Conservation (phyloP, 1,284 basidiomycete genomes). For the Cutaneotrichosporon mucoides region DNA sequence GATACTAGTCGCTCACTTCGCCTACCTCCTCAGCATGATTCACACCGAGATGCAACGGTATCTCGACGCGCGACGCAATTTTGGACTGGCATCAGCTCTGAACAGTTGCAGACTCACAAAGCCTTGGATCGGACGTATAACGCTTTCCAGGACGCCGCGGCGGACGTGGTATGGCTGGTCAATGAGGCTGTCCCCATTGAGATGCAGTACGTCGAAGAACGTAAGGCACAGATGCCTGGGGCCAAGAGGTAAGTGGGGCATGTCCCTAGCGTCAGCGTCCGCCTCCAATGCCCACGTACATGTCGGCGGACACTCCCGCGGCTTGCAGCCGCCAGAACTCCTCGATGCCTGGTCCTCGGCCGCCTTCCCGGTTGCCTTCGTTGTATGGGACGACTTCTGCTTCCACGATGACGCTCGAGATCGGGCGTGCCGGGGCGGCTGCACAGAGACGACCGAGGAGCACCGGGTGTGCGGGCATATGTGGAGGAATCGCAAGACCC, state of each 20-base stretch:
- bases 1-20: not conserved
- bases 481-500: slow-evolving; percentile 47
- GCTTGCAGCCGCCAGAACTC: slow-evolving; percentile 51
- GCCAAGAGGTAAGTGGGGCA: not conserved
- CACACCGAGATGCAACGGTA: slow-evolving; percentile 37
- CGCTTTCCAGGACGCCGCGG: slow-evolving; percentile 58
- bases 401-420: slow-evolving; percentile 62
- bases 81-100: slow-evolving; percentile 13
- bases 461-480: slow-evolving; percentile 21
- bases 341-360: slow-evolving; percentile 47
- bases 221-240: slow-evolving; percentile 64
- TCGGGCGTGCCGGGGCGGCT: not conserved
- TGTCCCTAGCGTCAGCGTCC: too few species aligned
- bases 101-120: slow-evolving; percentile 41
- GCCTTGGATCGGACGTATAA: slow-evolving; percentile 57
- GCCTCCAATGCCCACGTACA: not conserved
- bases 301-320: slow-evolving; percentile 30
- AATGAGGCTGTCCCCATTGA: slow-evolving; percentile 61
- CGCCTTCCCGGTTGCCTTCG: slow-evolving; percentile 49
- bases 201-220: slow-evolving; percentile 76
- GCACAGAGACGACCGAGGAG: slow-evolving; percentile 7
- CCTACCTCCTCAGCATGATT: slow-evolving; percentile 1
- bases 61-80: slow-evolving; percentile 56
- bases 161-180: slow-evolving; percentile 58
- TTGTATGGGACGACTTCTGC: slow-evolving; percentile 83